Conservation (phyloP, 176 grass and related monocot genomes). For the Paspalum vaginatum region DNA sequence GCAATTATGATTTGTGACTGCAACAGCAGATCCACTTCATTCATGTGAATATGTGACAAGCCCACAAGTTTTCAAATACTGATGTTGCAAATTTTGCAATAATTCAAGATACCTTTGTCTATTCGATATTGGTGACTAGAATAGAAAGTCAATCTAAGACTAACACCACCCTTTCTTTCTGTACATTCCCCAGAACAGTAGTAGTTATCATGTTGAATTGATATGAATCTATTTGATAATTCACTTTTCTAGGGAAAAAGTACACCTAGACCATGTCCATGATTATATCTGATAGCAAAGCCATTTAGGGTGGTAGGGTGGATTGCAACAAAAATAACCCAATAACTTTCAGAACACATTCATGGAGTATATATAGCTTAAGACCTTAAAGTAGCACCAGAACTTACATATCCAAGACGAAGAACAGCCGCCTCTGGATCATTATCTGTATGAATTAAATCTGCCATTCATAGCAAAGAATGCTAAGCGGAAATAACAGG, state of each 20-base stretch:
- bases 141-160: background rate
- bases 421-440: slow-evolving; percentile 54
- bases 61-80: background rate
- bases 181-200: background rate
- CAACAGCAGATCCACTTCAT: slow-evolving; percentile 1
- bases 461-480: slow-evolving; percentile 31
- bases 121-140: background rate
- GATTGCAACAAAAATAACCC: background rate
- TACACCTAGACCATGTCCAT: background rate
- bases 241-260: background rate
- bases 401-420: slow-evolving; percentile 61
- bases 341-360: background rate
- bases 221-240: slow-evolving; percentile 5
- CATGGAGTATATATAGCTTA: background rate
- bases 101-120: background rate
- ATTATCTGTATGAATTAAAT: slow-evolving; percentile 40
- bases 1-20: background rate
- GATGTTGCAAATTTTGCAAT: background rate
- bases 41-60: background rate
- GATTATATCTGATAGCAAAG: background rate
- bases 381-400: background rate
- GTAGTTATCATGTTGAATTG: background rate
- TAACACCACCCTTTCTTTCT: background rate
- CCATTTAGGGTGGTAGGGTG: background rate
- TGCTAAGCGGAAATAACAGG: background rate